phyloP scores from a whole-genome alignment of 2,329 filamentous ascomycete genomes.

The Neospermospora avenae region DNA sequence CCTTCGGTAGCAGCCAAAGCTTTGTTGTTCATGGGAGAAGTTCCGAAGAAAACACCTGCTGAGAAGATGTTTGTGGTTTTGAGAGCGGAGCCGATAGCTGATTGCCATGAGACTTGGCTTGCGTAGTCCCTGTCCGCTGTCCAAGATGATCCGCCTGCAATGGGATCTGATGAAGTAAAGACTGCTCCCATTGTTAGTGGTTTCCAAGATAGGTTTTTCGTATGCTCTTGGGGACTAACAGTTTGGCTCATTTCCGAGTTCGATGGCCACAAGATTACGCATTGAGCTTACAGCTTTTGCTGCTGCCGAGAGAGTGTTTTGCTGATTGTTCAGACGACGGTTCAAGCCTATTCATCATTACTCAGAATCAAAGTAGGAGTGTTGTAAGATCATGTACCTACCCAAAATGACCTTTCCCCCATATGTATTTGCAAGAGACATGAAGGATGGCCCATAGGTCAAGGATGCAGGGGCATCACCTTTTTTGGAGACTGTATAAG shows the following conservation, averaged over 20 bases:
- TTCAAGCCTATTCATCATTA: slow-evolving; percentile 42
- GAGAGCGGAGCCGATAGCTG: slow-evolving; percentile 27
- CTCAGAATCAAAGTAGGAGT: not conserved
- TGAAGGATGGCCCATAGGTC: slow-evolving; percentile 51
- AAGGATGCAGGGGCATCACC: slow-evolving; percentile 47
- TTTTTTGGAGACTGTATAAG: slow-evolving; percentile 46
- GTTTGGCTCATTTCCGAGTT: slow-evolving; percentile 56
- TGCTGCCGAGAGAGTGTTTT: slow-evolving; percentile 53
- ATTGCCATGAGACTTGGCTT: slow-evolving; percentile 27
- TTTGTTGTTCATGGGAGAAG: slow-evolving; percentile 30
- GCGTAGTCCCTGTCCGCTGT: too few relatives aligned
- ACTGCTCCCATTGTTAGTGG: too few relatives aligned
- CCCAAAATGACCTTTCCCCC: slow-evolving; percentile 48
- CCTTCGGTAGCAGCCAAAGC: slow-evolving; percentile 30
- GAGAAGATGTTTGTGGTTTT: slow-evolving; percentile 25
- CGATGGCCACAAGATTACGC: slow-evolving; percentile 49
- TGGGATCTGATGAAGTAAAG: too few relatives aligned
- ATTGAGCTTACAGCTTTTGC: slow-evolving; percentile 43
- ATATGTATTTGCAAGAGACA: slow-evolving; percentile 48
- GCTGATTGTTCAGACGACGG: slow-evolving; percentile 48
- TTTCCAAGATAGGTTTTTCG: not conserved
- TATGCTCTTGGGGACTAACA: slow-evolving; percentile 38
- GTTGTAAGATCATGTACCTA: slow-evolving; percentile 8
- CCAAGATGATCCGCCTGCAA: too few relatives aligned
- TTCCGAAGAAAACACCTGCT: slow-evolving; percentile 29